Base-by-base conservation (phyloP, 495 filamentous ascomycete species). In the Corynascus novoguineensis region DNA sequence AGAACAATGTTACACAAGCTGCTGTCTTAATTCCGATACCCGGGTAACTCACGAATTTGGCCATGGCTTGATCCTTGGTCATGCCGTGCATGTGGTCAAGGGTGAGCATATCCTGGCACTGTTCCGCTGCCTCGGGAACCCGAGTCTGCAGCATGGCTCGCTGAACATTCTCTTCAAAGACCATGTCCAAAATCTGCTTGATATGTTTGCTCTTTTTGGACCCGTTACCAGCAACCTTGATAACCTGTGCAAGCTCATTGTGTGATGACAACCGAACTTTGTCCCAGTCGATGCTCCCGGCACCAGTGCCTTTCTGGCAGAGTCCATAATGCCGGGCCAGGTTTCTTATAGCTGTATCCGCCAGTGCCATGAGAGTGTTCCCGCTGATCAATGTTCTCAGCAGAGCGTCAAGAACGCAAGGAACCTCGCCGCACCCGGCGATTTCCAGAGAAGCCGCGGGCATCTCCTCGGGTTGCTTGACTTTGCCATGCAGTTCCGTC, bases 1-100 rank as follows among this genome's bases (percentile, higher is more conserved):
- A 91, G 68, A 95, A 95, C 3, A 92, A 76, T 12, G 87, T 71
- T 14, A 92, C 87, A 60, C 93, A 98, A 8, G 89, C 86, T 4
- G 92, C 87, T 0, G 92, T 96, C 73, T 98, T 98, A 51, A 89
- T 84, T 0, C 92, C 93, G 57, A 97, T 88, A 4, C 92, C 93
- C 3, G 87, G 86, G 44, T 86, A 93, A 52, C 80, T 85, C 48
- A 83, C 80, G 34, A 97, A 77, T 53, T 86, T 82, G 9, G 73
- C 72, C 80, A 96, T 86, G 0, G 84, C 89, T 25, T 89, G 79
- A 17, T 88, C 78, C 12, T 79, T 84, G 19, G 73, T 68, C 53
- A 95, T 71, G 14, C 72, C 72, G 59, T 88, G 88, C 15, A 96
- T 71, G 67, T 95, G 83, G 58, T 97, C 88, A 14, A 97, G 79